Evolutionary conservation across 2,329 filamentous ascomycete genomes (phyloP).

Genomic region (Fusarium pseudocircinatum): DNA sequence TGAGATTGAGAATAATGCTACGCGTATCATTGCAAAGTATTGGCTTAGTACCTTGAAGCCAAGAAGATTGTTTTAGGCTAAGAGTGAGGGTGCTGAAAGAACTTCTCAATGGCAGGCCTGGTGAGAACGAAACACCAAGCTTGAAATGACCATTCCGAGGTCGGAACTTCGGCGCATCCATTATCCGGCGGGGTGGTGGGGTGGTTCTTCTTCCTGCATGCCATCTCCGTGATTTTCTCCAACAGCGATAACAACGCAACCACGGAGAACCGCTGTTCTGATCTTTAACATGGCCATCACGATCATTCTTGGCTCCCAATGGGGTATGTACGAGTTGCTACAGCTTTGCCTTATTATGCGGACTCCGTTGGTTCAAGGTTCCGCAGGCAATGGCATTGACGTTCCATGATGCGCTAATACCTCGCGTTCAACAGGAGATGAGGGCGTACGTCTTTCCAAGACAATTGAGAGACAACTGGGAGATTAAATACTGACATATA

Average conservation of each 20-base stretch:
- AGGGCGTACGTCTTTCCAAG: not conserved
- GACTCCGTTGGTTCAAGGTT: slow-evolving; percentile 29
- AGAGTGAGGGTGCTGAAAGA: not conserved
- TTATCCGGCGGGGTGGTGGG: not conserved
- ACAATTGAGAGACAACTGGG: not conserved
- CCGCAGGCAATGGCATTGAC: not conserved
- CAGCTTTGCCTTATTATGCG: slow-evolving; percentile 12
- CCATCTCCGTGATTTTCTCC: not conserved
- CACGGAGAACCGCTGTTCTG: not conserved
- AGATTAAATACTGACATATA: fast-evolving
- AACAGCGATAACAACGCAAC: not conserved
- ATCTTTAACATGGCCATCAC: slow-evolving; percentile 16
- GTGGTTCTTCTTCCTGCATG: not conserved
- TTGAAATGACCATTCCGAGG: not conserved
- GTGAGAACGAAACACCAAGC: too few species aligned
- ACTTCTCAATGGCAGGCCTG: not conserved
- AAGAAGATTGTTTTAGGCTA: not conserved
- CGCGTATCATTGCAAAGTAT: not conserved
- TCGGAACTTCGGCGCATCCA: not conserved
- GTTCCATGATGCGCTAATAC: not conserved
- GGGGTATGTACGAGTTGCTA: slow-evolving; percentile 46
- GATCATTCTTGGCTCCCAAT: slow-evolving; percentile 51
- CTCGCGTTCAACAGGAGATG: not conserved
- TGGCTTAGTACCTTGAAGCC: fast-evolving
- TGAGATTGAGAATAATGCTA: not conserved